A percentile compares a stretch with the other conserved stretches of the same genome.
Conservation (phyloP, 2,329 filamentous ascomycete genomes). For the Colletotrichum coccodes region DNA sequence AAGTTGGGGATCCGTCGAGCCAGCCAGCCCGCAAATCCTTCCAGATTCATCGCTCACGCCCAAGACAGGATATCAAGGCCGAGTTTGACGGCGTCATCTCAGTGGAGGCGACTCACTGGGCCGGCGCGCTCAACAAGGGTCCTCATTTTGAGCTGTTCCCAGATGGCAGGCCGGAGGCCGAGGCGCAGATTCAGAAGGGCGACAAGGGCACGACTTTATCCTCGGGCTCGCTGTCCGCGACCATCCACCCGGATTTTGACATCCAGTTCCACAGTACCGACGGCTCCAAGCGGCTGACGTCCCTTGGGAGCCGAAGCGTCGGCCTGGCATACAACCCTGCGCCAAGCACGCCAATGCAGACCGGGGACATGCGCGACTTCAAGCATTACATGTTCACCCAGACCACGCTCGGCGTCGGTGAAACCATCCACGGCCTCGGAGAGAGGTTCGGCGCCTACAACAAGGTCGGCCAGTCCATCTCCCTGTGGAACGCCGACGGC, state of each 20-base stretch:
- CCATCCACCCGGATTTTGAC: slow-evolving; percentile 48
- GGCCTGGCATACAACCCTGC: slow-evolving; percentile 49
- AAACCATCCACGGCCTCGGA: slow-evolving; percentile 79
- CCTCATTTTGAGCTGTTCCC: slow-evolving; percentile 53
- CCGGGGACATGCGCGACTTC: slow-evolving; percentile 51
- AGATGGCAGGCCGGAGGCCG: slow-evolving; percentile 42
- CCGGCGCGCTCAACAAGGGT: slow-evolving; percentile 47
- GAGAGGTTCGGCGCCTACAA: slow-evolving; percentile 82
- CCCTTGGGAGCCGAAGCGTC: slow-evolving; percentile 49
- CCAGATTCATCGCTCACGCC: slow-evolving; percentile 4
- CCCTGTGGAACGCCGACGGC: slow-evolving; percentile 72
- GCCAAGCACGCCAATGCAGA: slow-evolving; percentile 46
- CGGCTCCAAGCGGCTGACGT: slow-evolving; percentile 48
- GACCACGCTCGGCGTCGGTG: slow-evolving; percentile 65
- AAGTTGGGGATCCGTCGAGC: not conserved
- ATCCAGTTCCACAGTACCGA: slow-evolving; percentile 51
- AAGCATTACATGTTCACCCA: slow-evolving; percentile 68
- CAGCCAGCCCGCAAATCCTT: not conserved
- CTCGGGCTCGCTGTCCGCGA: slow-evolving; percentile 48
- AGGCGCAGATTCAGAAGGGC: slow-evolving; percentile 41
- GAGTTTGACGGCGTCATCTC: slow-evolving; percentile 52
- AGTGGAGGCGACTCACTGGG: slow-evolving; percentile 51
- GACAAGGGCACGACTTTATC: slow-evolving; percentile 48
- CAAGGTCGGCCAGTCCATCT: slow-evolving; percentile 77
- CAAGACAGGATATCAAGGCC: slow-evolving; percentile 43